These are phyloP conservation scores for Aspergillus puulaauensis DNA, from an alignment of 2,329 filamentous ascomycete species.

Conservation along the genomic window DNA sequence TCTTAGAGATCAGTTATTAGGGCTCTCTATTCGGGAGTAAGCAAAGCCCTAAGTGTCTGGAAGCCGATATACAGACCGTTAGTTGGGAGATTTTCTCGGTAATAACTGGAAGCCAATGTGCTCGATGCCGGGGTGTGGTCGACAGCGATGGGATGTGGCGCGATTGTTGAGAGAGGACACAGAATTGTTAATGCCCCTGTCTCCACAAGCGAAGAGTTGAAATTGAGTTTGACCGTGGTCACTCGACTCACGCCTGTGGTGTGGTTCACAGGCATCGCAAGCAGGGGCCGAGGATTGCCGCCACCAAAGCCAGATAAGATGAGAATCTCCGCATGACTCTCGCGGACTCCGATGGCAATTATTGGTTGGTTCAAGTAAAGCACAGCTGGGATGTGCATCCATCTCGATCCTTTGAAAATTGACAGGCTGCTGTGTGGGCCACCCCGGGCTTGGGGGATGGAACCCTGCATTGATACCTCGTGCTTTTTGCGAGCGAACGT, in stretches of 20 bases:
- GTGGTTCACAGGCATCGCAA: not conserved
- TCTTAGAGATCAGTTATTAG: no score
- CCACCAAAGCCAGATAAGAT: not conserved
- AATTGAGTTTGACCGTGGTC: not conserved
- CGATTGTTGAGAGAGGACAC: no score
- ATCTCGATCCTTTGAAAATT: not conserved
- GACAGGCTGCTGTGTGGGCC: not conserved
- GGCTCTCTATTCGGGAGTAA: no score
- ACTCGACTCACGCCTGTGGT: not conserved
- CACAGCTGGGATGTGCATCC: not conserved
- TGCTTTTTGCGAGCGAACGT: not conserved
- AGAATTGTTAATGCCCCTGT: not conserved
- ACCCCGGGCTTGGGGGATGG: not conserved
- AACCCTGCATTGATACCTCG: slow-evolving; percentile 9
- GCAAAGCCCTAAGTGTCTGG: no score
- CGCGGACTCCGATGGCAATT: not conserved
- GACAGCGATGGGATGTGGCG: not conserved
- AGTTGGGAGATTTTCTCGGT: no score
- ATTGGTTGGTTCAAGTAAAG: not conserved
- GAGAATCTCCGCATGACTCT: not conserved
- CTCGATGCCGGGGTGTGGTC: not conserved
- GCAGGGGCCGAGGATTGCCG: not conserved
- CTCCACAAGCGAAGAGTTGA: not conserved
- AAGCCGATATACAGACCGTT: no score
- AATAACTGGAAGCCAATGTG: no score